Evolutionary conservation across 768 basidiomycete species (phyloP), one percentile per base, ranked within the genome.

Genomic region (Hirschioporus abietinus): DNA sequence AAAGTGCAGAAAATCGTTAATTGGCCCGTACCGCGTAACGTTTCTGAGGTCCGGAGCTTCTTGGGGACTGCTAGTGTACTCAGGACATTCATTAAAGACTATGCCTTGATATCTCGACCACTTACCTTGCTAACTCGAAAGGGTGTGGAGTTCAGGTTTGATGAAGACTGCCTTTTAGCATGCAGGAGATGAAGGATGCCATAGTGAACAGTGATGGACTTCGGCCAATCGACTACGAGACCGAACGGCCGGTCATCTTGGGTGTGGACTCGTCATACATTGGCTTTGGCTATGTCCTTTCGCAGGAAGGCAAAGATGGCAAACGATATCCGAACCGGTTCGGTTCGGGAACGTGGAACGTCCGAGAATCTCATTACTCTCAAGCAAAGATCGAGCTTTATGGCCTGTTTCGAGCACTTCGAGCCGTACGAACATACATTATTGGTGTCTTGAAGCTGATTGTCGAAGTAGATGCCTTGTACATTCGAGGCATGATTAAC

Each of bases 401-500:
- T 27, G 69, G 69, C 1, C 4, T 69, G 1, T 71, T 15, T 59
- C 65, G 65, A 0, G 59, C 70, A 2, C 58, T 71, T 24, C 63
- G 58, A 27, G 60, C 26, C 7, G 57, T 69, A 25, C 66, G 66
- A 6, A 4, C 18, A 0, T 64, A 57, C 42, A 35, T 79, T 15
- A 73, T 79, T 52, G 75, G 78, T 0, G 25, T 76, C 1, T 62
- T 73, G 5, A 76, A 78, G 15, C 68, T 84, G 0, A 65, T 75
- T 0, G 72, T 81, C 18, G 78, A 81, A 66, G 76, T 79, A 1
- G 78, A 82, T 63, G 78, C 79, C 0, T 68, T 72, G 6, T 83
- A 79, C 65, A 74, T 82, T 35, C 71, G 73, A 25, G 80, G 77
- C 1, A 81, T 78, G 77, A 66, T 77, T 18, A 70, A 66, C 10